Evolutionary conservation across 495 filamentous ascomycete species (phyloP).

Genomic region (Aspergillus nidulans): DNA sequence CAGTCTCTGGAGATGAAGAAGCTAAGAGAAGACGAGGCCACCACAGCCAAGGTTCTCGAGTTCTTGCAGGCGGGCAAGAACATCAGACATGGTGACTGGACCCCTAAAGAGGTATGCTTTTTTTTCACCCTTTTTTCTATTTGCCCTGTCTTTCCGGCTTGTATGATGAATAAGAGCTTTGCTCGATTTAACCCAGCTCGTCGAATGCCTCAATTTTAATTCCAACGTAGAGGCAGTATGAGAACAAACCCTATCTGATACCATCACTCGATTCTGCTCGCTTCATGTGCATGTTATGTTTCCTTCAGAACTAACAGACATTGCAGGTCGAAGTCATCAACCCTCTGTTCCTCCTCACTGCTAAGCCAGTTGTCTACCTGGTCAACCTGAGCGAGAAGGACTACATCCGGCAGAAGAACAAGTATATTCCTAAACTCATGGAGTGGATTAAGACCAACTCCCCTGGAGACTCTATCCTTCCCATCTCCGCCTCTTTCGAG

Average conservation of each 20-base stretch:
- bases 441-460: slow-evolving; percentile 92
- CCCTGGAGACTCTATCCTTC: slow-evolving; percentile 81
- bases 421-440: slow-evolving; percentile 88
- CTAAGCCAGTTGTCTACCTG: slow-evolving; percentile 95
- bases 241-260: slow-evolving; percentile 66
- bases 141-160: slow-evolving; percentile 25
- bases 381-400: slow-evolving; percentile 97
- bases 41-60: slow-evolving; percentile 79
- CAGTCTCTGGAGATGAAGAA: slow-evolving; percentile 99
- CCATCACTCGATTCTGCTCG: slow-evolving; percentile 19
- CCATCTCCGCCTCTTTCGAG: slow-evolving; percentile 88
- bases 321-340: slow-evolving; percentile 94
- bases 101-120: slow-evolving; percentile 85
- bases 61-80: slow-evolving; percentile 84
- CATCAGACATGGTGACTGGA: slow-evolving; percentile 85
- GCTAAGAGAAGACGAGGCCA: slow-evolving; percentile 89
- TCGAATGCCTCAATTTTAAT: slow-evolving; percentile 68
- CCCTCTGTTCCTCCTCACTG: slow-evolving; percentile 87
- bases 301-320: slow-evolving; percentile 4
- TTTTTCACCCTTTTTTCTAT: slow-evolving; percentile 12
- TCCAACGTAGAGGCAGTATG: slow-evolving; percentile 72
- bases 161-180: slow-evolving; percentile 97
- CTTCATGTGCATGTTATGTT: neutral
- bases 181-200: slow-evolving; percentile 98
- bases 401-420: slow-evolving; percentile 99